Evolutionary conservation across 495 filamentous ascomycete genomes (phyloP).

Genomic region (Aspergillus diversus): DNA sequence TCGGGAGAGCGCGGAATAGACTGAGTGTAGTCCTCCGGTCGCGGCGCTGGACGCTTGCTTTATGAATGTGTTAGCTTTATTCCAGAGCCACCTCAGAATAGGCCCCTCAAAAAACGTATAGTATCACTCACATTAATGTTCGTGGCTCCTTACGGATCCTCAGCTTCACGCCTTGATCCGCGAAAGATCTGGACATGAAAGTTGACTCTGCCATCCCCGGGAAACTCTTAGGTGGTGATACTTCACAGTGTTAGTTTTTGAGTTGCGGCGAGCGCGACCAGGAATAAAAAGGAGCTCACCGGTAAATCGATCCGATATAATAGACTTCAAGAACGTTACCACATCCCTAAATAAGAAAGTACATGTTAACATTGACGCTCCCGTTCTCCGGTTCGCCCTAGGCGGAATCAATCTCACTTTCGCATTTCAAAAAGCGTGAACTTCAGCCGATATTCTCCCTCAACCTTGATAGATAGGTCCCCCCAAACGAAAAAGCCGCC

Average conservation of each 20-base stretch:
- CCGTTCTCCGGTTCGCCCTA: background rate
- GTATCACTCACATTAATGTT: constrained; percentile 53
- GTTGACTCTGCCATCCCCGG: constrained; percentile 91
- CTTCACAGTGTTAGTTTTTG: constrained; percentile 44
- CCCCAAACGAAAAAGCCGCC: constrained; percentile 98
- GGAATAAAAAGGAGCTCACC: constrained; percentile 46
- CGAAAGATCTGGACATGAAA: constrained; percentile 87
- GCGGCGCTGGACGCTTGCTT: constrained; percentile 47
- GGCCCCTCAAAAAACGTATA: background rate
- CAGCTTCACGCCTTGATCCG: constrained; percentile 91
- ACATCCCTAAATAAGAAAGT: constrained; percentile 36
- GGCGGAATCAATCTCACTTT: constrained; percentile 53
- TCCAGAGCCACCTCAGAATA: background rate
- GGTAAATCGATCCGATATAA: constrained; percentile 73
- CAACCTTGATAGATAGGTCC: constrained; percentile 83
- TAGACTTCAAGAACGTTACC: constrained; percentile 70
- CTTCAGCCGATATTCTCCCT: constrained; percentile 76
- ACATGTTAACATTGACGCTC: constrained; percentile 4
- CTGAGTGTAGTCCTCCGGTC: constrained; percentile 44
- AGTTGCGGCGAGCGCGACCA: background rate
- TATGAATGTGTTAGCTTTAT: constrained; percentile 21
- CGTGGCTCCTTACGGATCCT: constrained; percentile 85
- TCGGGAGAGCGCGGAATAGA: constrained; percentile 47
- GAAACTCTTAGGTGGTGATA: constrained; percentile 77
- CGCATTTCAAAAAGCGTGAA: constrained; percentile 88